These are phyloP conservation scores for Medicago arabica DNA, from an alignment of 306 rosid species.

Conservation along the genomic window DNA sequence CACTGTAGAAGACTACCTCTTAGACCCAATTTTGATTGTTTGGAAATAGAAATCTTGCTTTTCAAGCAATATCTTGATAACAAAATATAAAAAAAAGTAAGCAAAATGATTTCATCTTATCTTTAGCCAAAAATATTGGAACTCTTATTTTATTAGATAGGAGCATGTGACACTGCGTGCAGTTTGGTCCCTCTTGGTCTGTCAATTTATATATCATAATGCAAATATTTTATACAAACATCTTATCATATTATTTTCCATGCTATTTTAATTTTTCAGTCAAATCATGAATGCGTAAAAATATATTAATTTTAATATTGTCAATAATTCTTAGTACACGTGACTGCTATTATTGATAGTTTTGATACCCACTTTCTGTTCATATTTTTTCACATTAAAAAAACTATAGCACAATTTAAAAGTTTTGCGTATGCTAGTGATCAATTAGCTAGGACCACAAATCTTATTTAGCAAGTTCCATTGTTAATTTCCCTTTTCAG, in stretches of 20 bases:
- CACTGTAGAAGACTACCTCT: neutral
- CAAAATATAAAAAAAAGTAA: neutral
- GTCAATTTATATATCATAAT: conserved; percentile 39
- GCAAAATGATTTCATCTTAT: conserved; percentile 14
- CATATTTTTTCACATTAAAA: neutral
- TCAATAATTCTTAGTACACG: conserved; percentile 55
- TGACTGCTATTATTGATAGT: conserved; percentile 43
- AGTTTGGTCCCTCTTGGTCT: conserved; percentile 49
- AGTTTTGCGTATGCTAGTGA: conserved; percentile 34
- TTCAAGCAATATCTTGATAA: neutral
- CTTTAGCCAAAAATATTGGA: conserved; percentile 33
- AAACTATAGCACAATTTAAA: conserved; percentile 31
- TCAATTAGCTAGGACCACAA: conserved; percentile 12
- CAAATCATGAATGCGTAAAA: conserved; percentile 27
- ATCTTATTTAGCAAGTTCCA: neutral
- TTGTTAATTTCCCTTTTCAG: neutral
- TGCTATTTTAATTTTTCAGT: conserved; percentile 17
- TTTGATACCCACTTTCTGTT: conserved; percentile 29
- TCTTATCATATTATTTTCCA: neutral
- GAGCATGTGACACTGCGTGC: conserved; percentile 59
- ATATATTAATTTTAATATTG: conserved; percentile 26
- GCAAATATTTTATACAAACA: neutral
- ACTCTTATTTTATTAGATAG: neutral
- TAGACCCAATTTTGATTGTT: neutral
- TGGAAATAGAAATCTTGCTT: neutral